These are phyloP conservation scores for Zygoascus hellenicus DNA, from an alignment of 1,139 yeast species.

Conservation along the genomic window DNA sequence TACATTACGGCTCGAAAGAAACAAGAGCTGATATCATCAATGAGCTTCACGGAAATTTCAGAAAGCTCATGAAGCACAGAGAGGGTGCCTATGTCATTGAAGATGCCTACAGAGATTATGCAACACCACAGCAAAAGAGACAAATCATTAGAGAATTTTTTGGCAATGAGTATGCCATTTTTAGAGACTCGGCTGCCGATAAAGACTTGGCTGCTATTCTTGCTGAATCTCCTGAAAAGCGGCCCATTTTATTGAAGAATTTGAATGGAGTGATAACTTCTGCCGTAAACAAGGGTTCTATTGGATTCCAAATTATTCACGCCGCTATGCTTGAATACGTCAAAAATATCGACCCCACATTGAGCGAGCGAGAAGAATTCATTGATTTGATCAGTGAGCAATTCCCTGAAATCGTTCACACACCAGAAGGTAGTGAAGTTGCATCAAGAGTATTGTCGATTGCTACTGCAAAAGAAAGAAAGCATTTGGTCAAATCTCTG, in stretches of 20 bases:
- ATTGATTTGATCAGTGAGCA: slow-evolving; percentile 82
- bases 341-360: slow-evolving; percentile 49
- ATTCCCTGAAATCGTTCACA: slow-evolving; percentile 90
- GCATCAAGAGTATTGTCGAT: slow-evolving; percentile 74
- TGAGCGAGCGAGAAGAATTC: slow-evolving; percentile 72
- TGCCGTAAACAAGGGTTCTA: slow-evolving; percentile 90
- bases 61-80: slow-evolving; percentile 92
- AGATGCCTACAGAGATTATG: slow-evolving; percentile 81
- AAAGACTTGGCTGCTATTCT: slow-evolving; percentile 60
- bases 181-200: slow-evolving; percentile 61
- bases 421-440: slow-evolving; percentile 89
- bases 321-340: slow-evolving; percentile 93
- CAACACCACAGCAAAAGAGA: slow-evolving; percentile 75
- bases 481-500: slow-evolving; percentile 62
- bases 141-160: slow-evolving; percentile 95
- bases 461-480: slow-evolving; percentile 92
- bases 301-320: slow-evolving; percentile 93
- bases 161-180: slow-evolving; percentile 94
- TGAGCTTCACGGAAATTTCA: slow-evolving; percentile 83
- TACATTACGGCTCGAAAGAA: slow-evolving; percentile 86
- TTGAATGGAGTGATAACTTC: slow-evolving; percentile 79
- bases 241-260: slow-evolving; percentile 68
- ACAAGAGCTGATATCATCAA: slow-evolving; percentile 68
- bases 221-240: slow-evolving; percentile 72
- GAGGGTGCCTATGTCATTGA: slow-evolving; percentile 99